phyloP scores from a whole-genome alignment of 2,329 filamentous ascomycete species.

The Clarireedia homoeocarpa region DNA sequence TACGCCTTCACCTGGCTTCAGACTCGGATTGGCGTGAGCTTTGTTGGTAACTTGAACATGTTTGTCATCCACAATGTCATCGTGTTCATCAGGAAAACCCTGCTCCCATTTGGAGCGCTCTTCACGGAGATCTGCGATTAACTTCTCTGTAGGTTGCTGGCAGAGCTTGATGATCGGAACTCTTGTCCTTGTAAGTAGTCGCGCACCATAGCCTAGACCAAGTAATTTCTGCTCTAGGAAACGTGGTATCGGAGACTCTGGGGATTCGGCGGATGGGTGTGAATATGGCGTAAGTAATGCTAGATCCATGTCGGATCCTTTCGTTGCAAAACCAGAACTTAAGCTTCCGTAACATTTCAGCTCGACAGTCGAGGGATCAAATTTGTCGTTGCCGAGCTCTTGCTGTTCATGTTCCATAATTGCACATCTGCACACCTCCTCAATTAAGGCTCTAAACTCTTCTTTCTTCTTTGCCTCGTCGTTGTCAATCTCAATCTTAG shows the following conservation, averaged over 20 bases:
- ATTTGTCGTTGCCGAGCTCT: slow-evolving; percentile 35
- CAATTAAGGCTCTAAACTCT: slow-evolving; percentile 55
- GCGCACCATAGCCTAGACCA: slow-evolving; percentile 63
- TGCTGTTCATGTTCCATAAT: slow-evolving; percentile 45
- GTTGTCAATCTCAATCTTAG: slow-evolving; percentile 47
- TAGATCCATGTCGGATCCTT: slow-evolving; percentile 86
- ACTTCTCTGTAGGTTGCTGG: slow-evolving; percentile 53
- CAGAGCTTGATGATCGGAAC: slow-evolving; percentile 88
- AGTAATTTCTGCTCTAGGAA: slow-evolving; percentile 69
- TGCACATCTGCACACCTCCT: slow-evolving; percentile 54
- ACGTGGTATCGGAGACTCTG: slow-evolving; percentile 59
- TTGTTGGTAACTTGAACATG: neutral
- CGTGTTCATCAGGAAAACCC: slow-evolving; percentile 31
- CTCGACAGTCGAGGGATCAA: slow-evolving; percentile 50
- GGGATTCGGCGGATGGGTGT: slow-evolving; percentile 41
- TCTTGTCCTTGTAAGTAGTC: slow-evolving; percentile 68
- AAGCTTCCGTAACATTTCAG: slow-evolving; percentile 77
- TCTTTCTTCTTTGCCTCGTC: slow-evolving; percentile 65
- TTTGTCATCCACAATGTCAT: slow-evolving; percentile 21
- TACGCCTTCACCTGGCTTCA: neutral
- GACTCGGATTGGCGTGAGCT: neutral
- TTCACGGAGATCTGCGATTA: slow-evolving; percentile 53
- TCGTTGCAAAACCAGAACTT: slow-evolving; percentile 76
- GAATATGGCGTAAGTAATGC: slow-evolving; percentile 63
- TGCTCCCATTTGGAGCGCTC: slow-evolving; percentile 67